A percentile compares a stretch with the other conserved stretches of the same genome.
phyloP scores from a whole-genome alignment of 768 basidiomycete species.

The Astraeus odoratus region DNA sequence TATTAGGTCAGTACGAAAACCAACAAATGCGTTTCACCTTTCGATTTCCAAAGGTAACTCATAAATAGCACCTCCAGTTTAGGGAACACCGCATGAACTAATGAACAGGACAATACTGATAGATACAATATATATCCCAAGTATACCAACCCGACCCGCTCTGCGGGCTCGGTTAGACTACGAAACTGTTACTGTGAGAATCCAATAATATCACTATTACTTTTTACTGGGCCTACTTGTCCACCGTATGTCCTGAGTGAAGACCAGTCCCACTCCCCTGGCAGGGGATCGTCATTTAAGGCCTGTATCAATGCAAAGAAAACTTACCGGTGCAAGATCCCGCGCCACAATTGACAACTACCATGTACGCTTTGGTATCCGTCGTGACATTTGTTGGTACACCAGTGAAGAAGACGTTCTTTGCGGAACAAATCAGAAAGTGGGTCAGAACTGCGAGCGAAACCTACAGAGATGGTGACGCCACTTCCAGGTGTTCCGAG shows the following conservation, averaged over 20 bases:
- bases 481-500: constrained; percentile 51
- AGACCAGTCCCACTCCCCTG: constrained; percentile 46
- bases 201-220: constrained; percentile 27
- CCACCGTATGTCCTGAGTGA: constrained; percentile 40
- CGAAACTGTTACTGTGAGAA: no score
- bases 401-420: constrained; percentile 45
- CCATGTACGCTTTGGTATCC: constrained; percentile 33
- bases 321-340: constrained; percentile 42
- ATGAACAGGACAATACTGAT: no score
- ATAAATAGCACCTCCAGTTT: no score
- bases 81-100: no score
- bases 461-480: constrained; percentile 46
- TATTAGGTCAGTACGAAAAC: no score
- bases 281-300: background rate
- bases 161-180: no score
- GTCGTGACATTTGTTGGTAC: constrained; percentile 39
- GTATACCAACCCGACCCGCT: no score
- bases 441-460: no score
- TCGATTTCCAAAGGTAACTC: no score
- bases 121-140: no score
- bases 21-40: no score
- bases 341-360: constrained; percentile 51
- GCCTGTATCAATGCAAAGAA: background rate
- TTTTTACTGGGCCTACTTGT: constrained; percentile 26
- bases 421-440: background rate